Evolutionary conservation across 2,329 filamentous ascomycete genomes (phyloP), one percentile per base, ranked within the genome.

Genomic region (Botryotinia convoluta): DNA sequence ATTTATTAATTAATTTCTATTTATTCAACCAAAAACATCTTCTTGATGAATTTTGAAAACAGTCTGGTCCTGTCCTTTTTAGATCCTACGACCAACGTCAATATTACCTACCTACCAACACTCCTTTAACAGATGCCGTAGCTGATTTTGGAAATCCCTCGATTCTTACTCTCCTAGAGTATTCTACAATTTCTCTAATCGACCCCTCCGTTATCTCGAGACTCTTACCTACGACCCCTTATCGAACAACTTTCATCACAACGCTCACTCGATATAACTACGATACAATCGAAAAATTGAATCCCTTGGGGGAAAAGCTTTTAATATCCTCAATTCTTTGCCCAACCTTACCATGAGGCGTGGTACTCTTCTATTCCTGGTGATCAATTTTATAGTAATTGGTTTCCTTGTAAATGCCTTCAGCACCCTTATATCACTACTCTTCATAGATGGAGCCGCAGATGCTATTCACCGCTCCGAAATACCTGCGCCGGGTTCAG

Each of bases 341-440:
- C 9, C 26, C 22, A 37, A 22, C 12, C 59, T n/a, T 26, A 80
- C 61, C 32, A 82, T 82, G 80, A 79, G 80, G 51, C 79, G 79
- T 70, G 79, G 78, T 48, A 81, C 79, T 42, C 75, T 77, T 51
- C 77, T 81, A 73, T 82, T 82, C 75, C 72, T 82, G 22, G 74
- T 93, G 74, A 84, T 89, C 81, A 92, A 91, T 80, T 80, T 91
- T 69, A 76, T 90, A 74, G 85, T 93, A 75, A 82, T 94, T 77
- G 85, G 85, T 69, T 87, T 91, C 79, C 85, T 93, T 54, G 83
- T 94, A 45, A 87, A 90, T 82, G 87, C 85, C 75, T 90, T 93
- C 79, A 92, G 89, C 83, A 93, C 91, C 14, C 86, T 94, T 51
- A 86, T 94, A 74, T 88, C 89, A 14, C 86, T 94, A 18, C 85